Conservation (phyloP, 2,329 filamentous ascomycete genomes). For the Talaromyces funiculosus region DNA sequence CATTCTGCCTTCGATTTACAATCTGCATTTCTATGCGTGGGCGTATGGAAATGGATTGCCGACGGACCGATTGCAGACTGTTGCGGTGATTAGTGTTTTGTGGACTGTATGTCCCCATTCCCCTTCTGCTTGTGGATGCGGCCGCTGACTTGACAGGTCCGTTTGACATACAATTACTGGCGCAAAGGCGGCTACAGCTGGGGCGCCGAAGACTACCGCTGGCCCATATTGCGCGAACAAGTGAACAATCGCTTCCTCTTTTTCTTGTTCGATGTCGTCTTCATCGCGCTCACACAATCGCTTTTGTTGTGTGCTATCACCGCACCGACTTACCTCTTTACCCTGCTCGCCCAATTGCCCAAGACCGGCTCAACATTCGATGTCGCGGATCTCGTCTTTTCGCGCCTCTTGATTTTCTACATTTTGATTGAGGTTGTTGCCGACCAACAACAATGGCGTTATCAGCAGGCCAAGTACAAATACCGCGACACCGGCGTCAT, state of each 20-base stretch:
- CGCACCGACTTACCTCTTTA: constrained; percentile 74
- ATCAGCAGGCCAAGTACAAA: constrained; percentile 70
- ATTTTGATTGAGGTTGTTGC: constrained; percentile 69
- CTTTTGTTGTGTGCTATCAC: constrained; percentile 74
- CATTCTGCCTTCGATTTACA: constrained; percentile 78
- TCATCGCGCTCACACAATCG: constrained; percentile 81
- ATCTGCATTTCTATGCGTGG: constrained; percentile 79
- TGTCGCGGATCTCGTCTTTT: constrained; percentile 55
- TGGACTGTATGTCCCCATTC: constrained; percentile 66
- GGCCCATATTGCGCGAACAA: constrained; percentile 66
- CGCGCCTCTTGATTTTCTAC: constrained; percentile 50
- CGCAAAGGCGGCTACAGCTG: constrained; percentile 84
- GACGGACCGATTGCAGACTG: constrained; percentile 64
- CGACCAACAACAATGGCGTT: constrained; percentile 91
- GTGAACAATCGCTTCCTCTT: constrained; percentile 69
- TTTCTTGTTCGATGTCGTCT: constrained; percentile 80
- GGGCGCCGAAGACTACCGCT: constrained; percentile 93
- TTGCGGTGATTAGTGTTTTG: constrained; percentile 62
- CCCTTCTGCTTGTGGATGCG: not conserved
- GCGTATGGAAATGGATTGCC: constrained; percentile 67
- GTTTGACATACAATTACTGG: constrained; percentile 95
- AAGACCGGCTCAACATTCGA: constrained; percentile 48
- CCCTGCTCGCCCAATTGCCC: constrained; percentile 64
- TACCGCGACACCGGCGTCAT: constrained; percentile 71
- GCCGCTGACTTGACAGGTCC: constrained; percentile 45